Evolutionary conservation across 1,284 basidiomycete species (phyloP), one percentile per base, ranked within the genome.

Genomic region (Naganishia liquefaciens): DNA sequence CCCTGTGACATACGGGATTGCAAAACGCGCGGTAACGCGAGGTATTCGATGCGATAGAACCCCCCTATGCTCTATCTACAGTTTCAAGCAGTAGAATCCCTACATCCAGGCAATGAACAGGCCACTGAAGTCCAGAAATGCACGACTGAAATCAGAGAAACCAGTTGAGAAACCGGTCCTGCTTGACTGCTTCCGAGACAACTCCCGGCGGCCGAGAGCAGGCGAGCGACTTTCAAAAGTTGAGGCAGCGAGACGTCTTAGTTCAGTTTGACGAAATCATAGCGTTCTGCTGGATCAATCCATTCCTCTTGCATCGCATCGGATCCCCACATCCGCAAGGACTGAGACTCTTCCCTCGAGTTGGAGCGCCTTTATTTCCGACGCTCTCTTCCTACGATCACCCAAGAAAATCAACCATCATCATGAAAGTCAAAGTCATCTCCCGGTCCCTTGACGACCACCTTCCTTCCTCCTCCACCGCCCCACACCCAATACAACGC

Each of bases 401-500:
- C 30, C 10, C 30, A 33, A 10, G 30, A 5, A 10, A 33, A 33
- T 33, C 30, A 10, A 49, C 46, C 6, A 10, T 19, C 25, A 58
- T 5, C 46, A 60, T 60, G 79, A 80, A 80, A 72, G 79, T 80
- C 73, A 79, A 79, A 54, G 77, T 79, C 69, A 80, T 80, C 60
- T 73, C 70, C 25, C 70, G 79, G 71, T 80, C 79, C 54, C 71
- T 80, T 21, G 79, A 80, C 70, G 77, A 79, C 69, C 80, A 79
- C 63, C 72, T 80, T 9, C 78, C 80, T 0, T 75, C 77, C 0
- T 79, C 78, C 65, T 77, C 78, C 15, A 70, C 74, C 3, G 75
- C 78, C 2, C 77, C 77, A 23, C 78, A 80, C 58, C 95, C 94
- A 0, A 85, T 87, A 0, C 91, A 90, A 15, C 85, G 94, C 62